Conservation (phyloP, 805 yeast species). For the Myxozyma neotropica region DNA sequence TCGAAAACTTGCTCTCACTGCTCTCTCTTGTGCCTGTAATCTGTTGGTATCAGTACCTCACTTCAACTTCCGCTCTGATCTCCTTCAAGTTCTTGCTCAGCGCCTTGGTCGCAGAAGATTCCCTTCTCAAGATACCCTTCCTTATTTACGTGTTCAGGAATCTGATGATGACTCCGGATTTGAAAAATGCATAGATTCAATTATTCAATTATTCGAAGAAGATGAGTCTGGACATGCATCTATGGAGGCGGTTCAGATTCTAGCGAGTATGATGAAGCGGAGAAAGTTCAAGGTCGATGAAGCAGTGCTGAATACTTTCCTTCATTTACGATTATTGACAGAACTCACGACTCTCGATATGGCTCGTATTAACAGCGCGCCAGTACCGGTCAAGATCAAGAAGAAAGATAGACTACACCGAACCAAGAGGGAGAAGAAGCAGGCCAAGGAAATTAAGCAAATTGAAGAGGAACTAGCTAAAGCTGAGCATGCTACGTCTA, state of each 20-base stretch:
- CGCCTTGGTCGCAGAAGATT: constrained; percentile 57
- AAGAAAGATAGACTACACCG: constrained; percentile 90
- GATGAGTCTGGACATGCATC: constrained; percentile 84
- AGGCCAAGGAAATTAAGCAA: constrained; percentile 78
- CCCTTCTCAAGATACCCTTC: neutral
- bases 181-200: constrained; percentile 59
- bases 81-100: constrained; percentile 66
- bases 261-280: constrained; percentile 70
- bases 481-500: constrained; percentile 86
- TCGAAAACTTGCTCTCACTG: constrained; percentile 43
- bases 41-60: constrained; percentile 66
- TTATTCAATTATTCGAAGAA: constrained; percentile 71
- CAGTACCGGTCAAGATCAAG: constrained; percentile 50
- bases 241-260: constrained; percentile 66
- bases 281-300: constrained; percentile 83
- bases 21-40: constrained; percentile 80
- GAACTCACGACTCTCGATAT: constrained; percentile 39
- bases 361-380: constrained; percentile 35
- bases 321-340: constrained; percentile 55
- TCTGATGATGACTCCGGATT: constrained; percentile 49
- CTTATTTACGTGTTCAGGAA: constrained; percentile 9
- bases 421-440: constrained; percentile 86
- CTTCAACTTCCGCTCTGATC: constrained; percentile 80
- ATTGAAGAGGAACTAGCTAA: constrained; percentile 86
- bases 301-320: constrained; percentile 69